Evolutionary conservation across 805 yeast species (phyloP).

Genomic region (Tetrapisispora pingtungensis): DNA sequence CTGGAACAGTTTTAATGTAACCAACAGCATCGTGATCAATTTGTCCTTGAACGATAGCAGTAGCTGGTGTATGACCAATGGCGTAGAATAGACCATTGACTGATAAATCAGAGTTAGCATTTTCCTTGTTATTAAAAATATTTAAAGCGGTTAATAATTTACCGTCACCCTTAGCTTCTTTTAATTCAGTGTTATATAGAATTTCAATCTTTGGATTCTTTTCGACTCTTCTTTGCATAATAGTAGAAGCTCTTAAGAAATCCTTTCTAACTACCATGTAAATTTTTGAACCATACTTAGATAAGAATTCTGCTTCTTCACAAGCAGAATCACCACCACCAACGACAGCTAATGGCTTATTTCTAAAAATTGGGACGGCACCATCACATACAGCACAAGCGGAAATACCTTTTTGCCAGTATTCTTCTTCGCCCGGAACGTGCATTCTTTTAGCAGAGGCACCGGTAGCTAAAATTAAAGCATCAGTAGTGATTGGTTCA

Average conservation of each 20-base stretch:
- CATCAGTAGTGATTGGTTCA: constrained; percentile 86
- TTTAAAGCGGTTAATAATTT: constrained; percentile 58
- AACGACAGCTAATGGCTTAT: constrained; percentile 92
- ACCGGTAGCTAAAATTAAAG: constrained; percentile 91
- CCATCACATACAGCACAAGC: constrained; percentile 99
- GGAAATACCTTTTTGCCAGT: constrained; percentile 99
- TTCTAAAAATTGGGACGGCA: constrained; percentile 97
- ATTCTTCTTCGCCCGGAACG: constrained; percentile 92
- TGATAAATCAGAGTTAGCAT: constrained; percentile 55
- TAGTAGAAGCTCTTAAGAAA: constrained; percentile 84
- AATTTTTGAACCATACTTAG: constrained; percentile 96
- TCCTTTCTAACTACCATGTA: constrained; percentile 90
- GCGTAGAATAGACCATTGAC: constrained; percentile 96
- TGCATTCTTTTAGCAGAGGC: constrained; percentile 93
- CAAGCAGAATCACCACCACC: constrained; percentile 99
- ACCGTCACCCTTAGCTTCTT: constrained; percentile 93
- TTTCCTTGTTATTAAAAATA: constrained; percentile 62
- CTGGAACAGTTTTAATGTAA: constrained; percentile 83
- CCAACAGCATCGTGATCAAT: constrained; percentile 80
- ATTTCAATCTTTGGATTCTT: constrained; percentile 84
- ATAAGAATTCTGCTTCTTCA: constrained; percentile 94
- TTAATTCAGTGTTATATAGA: constrained; percentile 72
- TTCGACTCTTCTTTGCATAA: constrained; percentile 91
- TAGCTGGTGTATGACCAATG: constrained; percentile 96
- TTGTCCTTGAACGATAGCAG: constrained; percentile 67